A percentile compares a stretch with the other conserved stretches of the same genome.
phyloP scores from a whole-genome alignment of 2,329 filamentous ascomycete genomes.

The Microthyrium microscopicum region DNA sequence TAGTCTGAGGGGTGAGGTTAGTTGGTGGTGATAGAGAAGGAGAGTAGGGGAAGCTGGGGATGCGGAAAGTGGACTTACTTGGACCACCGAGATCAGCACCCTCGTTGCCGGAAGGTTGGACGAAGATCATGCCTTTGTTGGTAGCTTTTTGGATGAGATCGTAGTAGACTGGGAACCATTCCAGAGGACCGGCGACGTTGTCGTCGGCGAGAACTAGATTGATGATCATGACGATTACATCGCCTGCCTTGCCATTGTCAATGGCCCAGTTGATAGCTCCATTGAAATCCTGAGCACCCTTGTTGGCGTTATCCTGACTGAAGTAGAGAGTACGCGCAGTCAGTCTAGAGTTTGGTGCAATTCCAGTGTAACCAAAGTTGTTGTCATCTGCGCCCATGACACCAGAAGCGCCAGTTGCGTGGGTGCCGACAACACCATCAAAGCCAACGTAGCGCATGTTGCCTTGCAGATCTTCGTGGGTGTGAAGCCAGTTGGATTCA shows the following conservation, averaged over 20 bases:
- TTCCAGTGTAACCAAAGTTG: not conserved
- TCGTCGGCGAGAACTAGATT: not conserved
- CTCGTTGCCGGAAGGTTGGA: not conserved
- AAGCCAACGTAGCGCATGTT: not conserved
- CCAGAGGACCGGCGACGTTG: not conserved
- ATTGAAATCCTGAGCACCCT: not conserved
- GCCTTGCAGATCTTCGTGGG: not conserved
- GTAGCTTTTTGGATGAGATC: not conserved
- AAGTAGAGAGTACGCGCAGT: too few relatives aligned
- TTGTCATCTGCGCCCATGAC: not conserved
- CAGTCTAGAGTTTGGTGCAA: not conserved
- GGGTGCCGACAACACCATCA: not conserved
- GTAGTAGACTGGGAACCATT: not conserved
- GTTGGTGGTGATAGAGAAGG: not conserved
- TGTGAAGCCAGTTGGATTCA: not conserved
- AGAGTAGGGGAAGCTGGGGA: too few relatives aligned
- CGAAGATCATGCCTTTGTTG: slow-evolving; percentile 1
- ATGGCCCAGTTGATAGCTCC: not conserved
- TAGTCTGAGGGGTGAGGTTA: not conserved
- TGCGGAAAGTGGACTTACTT: too few relatives aligned
- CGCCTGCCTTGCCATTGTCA: not conserved
- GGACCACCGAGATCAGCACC: not conserved
- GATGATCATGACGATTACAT: not conserved
- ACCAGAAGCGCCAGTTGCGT: not conserved
- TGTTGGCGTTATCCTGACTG: not conserved